Percentiles rank a stretch among this genome's conserved stretches.
These are phyloP conservation scores for Debaryomyces sp. DNA, from an alignment of 1,139 yeast genomes.

Conservation along the genomic window DNA sequence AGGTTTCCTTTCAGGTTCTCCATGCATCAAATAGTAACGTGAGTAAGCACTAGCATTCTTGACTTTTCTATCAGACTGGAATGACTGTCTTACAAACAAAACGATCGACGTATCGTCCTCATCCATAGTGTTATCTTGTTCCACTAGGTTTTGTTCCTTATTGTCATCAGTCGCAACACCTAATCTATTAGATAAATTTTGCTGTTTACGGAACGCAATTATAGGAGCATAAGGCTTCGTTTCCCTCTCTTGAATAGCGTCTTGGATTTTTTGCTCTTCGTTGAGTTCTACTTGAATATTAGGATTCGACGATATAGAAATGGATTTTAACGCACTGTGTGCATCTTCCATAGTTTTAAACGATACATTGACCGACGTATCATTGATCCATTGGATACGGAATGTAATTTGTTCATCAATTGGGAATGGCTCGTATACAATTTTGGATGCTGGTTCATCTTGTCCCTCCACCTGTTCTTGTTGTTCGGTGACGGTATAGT, in stretches of 20 bases:
- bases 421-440: slow-evolving; percentile 29
- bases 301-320: slow-evolving; percentile 28
- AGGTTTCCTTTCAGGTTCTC: slow-evolving; percentile 66
- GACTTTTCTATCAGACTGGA: slow-evolving; percentile 58
- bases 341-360: slow-evolving; percentile 52
- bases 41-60: slow-evolving; percentile 62
- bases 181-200: slow-evolving; percentile 32
- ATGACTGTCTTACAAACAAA: slow-evolving; percentile 52
- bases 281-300: slow-evolving; percentile 8
- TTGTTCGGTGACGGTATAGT: slow-evolving; percentile 30
- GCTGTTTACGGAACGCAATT: slow-evolving; percentile 39
- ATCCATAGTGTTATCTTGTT: slow-evolving; percentile 31
- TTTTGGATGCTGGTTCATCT: slow-evolving; percentile 12
- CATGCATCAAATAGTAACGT: slow-evolving; percentile 69
- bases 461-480: slow-evolving; percentile 18
- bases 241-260: slow-evolving; percentile 33
- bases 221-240: slow-evolving; percentile 43
- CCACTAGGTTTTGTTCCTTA: slow-evolving; percentile 13
- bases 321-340: slow-evolving; percentile 35
- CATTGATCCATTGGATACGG: slow-evolving; percentile 72
- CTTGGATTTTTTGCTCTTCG: slow-evolving; percentile 6
- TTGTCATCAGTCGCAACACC: slow-evolving; percentile 23
- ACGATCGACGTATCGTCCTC: slow-evolving; percentile 47
- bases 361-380: slow-evolving; percentile 56
- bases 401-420: slow-evolving; percentile 37